Percentiles rank a stretch among this genome's conserved stretches.
Evolutionary conservation across 306 rosid genomes (phyloP).

Genomic region (Macrotyloma uniflorum): DNA sequence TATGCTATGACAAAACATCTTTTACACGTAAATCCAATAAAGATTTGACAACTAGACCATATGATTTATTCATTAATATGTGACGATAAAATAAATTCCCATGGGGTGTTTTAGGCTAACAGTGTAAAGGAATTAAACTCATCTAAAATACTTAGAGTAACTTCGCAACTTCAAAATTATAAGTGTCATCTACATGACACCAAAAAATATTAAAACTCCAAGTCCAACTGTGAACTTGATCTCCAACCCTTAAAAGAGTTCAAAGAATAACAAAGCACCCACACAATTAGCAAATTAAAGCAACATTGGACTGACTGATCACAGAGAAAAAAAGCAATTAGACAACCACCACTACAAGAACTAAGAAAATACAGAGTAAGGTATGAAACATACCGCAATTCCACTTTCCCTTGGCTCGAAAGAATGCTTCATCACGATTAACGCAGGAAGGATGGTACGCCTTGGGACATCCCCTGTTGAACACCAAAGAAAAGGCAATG

Average conservation of each 20-base stretch:
- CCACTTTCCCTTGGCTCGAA: slow-evolving; percentile 96
- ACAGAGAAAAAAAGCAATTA: background rate
- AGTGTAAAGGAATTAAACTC: background rate
- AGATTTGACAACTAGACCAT: background rate
- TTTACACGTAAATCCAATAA: background rate
- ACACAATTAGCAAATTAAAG: background rate
- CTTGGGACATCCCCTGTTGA: slow-evolving; percentile 94
- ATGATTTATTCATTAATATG: background rate
- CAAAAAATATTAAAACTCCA: background rate
- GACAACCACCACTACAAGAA: background rate
- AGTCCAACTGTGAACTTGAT: background rate
- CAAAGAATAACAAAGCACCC: background rate
- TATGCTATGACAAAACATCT: background rate
- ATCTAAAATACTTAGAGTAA: background rate
- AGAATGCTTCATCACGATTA: slow-evolving; percentile 94
- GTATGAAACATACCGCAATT: slow-evolving; percentile 74
- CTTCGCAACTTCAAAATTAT: slow-evolving; percentile 4
- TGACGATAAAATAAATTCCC: background rate
- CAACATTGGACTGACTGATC: background rate
- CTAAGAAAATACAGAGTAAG: background rate
- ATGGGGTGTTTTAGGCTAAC: background rate
- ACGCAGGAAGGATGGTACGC: slow-evolving; percentile 97
- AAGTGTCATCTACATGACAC: background rate
- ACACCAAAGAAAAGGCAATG: slow-evolving; percentile 2
- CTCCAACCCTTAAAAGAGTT: background rate